These are phyloP conservation scores for Rhizopus sp. DNA, from an alignment of 371 early-diverging fungal species.

Conservation along the genomic window DNA sequence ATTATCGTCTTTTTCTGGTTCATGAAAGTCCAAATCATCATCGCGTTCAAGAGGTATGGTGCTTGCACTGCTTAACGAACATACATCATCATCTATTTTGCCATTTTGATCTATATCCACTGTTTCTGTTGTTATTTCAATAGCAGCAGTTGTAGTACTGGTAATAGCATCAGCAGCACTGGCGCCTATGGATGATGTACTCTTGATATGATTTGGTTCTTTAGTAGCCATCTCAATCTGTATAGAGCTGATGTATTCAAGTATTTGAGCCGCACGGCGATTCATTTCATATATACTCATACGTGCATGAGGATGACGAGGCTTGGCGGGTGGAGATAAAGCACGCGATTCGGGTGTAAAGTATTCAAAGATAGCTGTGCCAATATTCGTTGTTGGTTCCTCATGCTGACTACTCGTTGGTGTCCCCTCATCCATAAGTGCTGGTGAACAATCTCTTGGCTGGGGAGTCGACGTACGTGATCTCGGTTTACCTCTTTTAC, in stretches of 20 bases:
- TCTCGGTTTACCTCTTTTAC: constrained; percentile 22
- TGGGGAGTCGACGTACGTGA: constrained; percentile 38
- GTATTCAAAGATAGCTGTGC: constrained; percentile 23
- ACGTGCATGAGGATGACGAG: constrained; percentile 46
- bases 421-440: constrained; percentile 7
- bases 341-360: constrained; percentile 29
- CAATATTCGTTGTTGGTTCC: constrained; percentile 4
- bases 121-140: background rate
- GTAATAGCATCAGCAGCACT: background rate
- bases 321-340: constrained; percentile 44
- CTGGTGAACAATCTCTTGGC: constrained; percentile 18
- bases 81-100: constrained; percentile 14
- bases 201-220: background rate
- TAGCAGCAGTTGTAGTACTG: background rate
- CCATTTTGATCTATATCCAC: constrained; percentile 1
- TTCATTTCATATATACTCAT: constrained; percentile 61
- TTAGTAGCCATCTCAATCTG: constrained; percentile 57
- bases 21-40: constrained; percentile 25
- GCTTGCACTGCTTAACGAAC: constrained; percentile 35
- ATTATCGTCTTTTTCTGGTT: constrained; percentile 12
- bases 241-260: constrained; percentile 59
- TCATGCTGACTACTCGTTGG: background rate
- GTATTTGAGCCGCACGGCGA: constrained; percentile 57
- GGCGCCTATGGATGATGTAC: no score
- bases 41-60: constrained; percentile 21